These are phyloP conservation scores for Alternaria gansuensis DNA, from an alignment of 2,329 filamentous ascomycete species.

Conservation along the genomic window DNA sequence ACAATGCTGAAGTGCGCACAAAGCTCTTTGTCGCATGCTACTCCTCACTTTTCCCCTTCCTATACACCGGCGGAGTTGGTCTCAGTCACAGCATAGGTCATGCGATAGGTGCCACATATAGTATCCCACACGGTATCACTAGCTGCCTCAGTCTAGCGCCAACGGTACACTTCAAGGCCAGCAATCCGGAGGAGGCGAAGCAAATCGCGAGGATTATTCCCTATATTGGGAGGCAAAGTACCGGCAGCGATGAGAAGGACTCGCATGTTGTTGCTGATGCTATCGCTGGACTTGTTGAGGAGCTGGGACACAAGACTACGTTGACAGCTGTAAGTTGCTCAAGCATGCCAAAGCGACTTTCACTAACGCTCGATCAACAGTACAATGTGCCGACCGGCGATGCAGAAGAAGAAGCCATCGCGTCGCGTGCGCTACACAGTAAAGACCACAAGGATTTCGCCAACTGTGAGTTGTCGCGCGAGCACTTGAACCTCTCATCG, in stretches of 20 bases:
- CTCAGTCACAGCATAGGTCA: conserved; percentile 61
- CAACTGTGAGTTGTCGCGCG: conserved; percentile 36
- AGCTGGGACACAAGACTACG: conserved; percentile 53
- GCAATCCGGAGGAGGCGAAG: conserved; percentile 57
- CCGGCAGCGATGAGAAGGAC: conserved; percentile 57
- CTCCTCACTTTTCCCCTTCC: conserved; percentile 59
- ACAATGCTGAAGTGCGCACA: conserved; percentile 61
- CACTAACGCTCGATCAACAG: conserved; percentile 32
- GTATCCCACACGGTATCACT: conserved; percentile 65
- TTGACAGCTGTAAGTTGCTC: conserved; percentile 44
- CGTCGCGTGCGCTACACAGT: conserved; percentile 46
- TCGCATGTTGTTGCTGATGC: conserved; percentile 57
- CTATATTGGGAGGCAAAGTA: conserved; percentile 55
- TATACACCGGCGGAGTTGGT: conserved; percentile 61
- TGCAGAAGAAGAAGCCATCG: conserved; percentile 50
- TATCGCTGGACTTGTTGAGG: conserved; percentile 57
- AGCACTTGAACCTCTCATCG: too few species aligned
- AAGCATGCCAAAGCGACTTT: background rate
- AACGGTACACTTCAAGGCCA: conserved; percentile 63
- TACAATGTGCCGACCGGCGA: conserved; percentile 50
- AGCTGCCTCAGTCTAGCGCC: conserved; percentile 63
- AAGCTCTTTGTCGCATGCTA: conserved; percentile 64
- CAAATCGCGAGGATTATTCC: conserved; percentile 59
- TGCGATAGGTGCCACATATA: conserved; percentile 64
- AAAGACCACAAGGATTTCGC: conserved; percentile 51